Evolutionary conservation across 352 stramenopile genomes (phyloP).

Genomic region (Phytophthora citrophthora): DNA sequence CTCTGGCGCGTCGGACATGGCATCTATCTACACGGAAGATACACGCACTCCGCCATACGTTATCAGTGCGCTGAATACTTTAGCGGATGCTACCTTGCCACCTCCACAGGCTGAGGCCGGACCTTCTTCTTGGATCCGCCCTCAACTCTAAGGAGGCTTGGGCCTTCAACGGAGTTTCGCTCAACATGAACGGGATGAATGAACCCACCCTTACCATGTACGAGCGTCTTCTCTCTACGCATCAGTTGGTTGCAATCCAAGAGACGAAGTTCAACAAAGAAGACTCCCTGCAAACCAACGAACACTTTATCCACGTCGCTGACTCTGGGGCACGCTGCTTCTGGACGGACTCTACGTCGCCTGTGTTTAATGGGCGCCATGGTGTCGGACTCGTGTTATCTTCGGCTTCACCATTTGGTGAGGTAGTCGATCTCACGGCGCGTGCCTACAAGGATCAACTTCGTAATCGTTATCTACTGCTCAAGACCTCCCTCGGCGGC

Average conservation of each 20-base stretch:
- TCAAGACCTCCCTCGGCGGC: conserved; percentile 3
- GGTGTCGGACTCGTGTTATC: conserved; percentile 15
- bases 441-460: conserved; percentile 8
- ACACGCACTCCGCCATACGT: background rate
- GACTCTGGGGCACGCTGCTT: conserved; percentile 27
- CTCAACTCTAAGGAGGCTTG: conserved; percentile 14
- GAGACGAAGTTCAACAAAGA: conserved; percentile 25
- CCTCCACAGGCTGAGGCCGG: background rate
- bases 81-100: background rate
- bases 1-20: background rate
- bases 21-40: background rate
- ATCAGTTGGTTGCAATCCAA: conserved; percentile 21
- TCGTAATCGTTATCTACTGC: conserved; percentile 23
- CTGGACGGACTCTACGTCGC: conserved; percentile 25
- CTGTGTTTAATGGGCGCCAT: conserved; percentile 18
- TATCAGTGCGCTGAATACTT: background rate
- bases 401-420: conserved; percentile 10
- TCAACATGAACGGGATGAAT: conserved; percentile 30
- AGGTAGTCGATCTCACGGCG: conserved; percentile 12
- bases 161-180: conserved; percentile 15
- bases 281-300: background rate
- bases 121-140: background rate
- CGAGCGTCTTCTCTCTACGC: conserved; percentile 18
- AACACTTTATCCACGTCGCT: conserved; percentile 10
- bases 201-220: background rate